Conservation (phyloP, 1,284 basidiomycete genomes). For the Ceratobasidium papillatum region DNA sequence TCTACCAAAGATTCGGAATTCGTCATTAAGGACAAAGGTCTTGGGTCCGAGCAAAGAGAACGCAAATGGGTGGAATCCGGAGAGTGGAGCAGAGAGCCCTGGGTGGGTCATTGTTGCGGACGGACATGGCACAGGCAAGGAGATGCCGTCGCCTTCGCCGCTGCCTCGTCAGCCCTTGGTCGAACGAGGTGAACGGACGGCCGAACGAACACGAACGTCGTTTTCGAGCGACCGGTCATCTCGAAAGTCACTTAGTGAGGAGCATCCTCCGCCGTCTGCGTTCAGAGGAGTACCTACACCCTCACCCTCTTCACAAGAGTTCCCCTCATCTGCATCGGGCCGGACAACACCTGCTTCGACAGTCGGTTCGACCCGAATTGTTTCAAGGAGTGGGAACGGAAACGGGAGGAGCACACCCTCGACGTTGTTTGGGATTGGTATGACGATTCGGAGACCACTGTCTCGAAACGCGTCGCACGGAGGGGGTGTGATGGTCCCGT, state of each 20-base stretch:
- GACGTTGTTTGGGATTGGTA: constrained; percentile 5
- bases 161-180: constrained; percentile 14
- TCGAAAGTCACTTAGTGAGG: constrained; percentile 14
- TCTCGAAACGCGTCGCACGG: constrained; percentile 27
- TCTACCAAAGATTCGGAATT: constrained; percentile 20
- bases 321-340: constrained; percentile 4
- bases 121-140: neutral
- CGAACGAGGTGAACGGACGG: constrained; percentile 1
- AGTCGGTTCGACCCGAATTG: constrained; percentile 18
- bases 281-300: constrained; percentile 2
- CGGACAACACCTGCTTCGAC: constrained; percentile 31
- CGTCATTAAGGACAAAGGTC: neutral
- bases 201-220: constrained; percentile 16
- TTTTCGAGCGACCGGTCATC: constrained; percentile 32
- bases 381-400: neutral
- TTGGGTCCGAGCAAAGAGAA: constrained; percentile 30
- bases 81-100: constrained; percentile 16
- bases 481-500: neutral
- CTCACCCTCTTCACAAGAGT: constrained; percentile 14
- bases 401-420: constrained; percentile 23
- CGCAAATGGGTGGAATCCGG: constrained; percentile 1
- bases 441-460: constrained; percentile 22
- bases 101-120: constrained; percentile 35
- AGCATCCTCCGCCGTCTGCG: constrained; percentile 28
- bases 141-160: constrained; percentile 27